Base-by-base conservation (phyloP, 1,139 yeast genomes). In the Blastobotrys malaysiensis region DNA sequence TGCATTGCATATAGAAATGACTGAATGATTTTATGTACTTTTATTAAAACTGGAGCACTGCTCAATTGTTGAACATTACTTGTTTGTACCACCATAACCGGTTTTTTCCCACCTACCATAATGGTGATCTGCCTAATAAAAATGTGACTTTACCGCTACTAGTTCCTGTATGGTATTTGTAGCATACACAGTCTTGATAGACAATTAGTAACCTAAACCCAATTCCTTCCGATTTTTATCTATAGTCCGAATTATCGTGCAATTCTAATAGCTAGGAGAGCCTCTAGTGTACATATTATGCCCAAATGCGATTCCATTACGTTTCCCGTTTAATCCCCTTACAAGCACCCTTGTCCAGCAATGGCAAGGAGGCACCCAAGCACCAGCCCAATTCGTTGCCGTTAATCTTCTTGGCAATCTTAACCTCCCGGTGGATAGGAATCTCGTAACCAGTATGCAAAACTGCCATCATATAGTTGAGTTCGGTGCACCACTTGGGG, bases 301-400 rank as follows among this genome's bases (percentile, higher is more conserved):
- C 78, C 97, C 97, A 89, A 54, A 82, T n/a, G 16, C 39, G n/a
- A n/a, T n/a, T n/a, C n/a, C n/a, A n/a, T 31, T 31, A 31, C 3
- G 39, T 31, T 31, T 31, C 39, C 16, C 39, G 39, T 3, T 11
- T 31, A n/a, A 31, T 31, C 6, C 39, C 39, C 39, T 31, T 31
- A 16, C 39, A 31, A 31, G 16, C 83, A 13, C 80, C 74, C 48
- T 73, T 71, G 44, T 88, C 93, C 62, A 93, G 77, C 62, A 93
- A 76, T 2, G 98, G 98, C 65, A 93, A 78, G 0, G 97, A 88
- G 1, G 99, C 99, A 62, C 99, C 99, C 59, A 93, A 77, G 74
- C 99, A 93, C 99, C 99, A 93, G 39, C 98, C 99, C 52, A 93
- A 77, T 73, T 93, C 99, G 65, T 88, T 90, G 65, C 84, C 83